phyloP scores from a whole-genome alignment of 495 filamentous ascomycete species.

The Neurospora tetrasperma region DNA sequence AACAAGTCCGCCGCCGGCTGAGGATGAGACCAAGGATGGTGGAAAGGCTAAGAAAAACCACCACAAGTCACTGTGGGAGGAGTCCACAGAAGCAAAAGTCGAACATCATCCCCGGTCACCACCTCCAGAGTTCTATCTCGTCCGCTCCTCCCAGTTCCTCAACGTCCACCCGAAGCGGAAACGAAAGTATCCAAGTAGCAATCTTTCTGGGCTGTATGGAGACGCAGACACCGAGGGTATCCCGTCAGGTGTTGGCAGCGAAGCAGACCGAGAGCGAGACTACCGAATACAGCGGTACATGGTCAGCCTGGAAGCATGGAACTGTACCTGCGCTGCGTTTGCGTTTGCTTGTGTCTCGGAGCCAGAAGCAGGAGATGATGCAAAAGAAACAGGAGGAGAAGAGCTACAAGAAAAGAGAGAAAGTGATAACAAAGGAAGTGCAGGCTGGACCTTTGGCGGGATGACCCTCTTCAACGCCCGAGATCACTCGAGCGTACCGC shows the following conservation, averaged over 20 bases:
- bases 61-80: too few species aligned
- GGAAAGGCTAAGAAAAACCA: too few species aligned
- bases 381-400: background rate
- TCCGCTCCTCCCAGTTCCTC: slow-evolving; percentile 25
- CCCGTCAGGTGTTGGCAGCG: background rate
- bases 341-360: slow-evolving; percentile 55
- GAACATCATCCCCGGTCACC: too few species aligned
- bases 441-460: slow-evolving; percentile 30
- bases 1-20: too few species aligned
- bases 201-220: slow-evolving; percentile 3
- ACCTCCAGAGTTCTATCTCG: slow-evolving; percentile 20
- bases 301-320: slow-evolving; percentile 70
- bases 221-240: slow-evolving; percentile 10
- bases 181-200: slow-evolving; percentile 6
- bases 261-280: background rate
- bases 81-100: too few species aligned
- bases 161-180: slow-evolving; percentile 10
- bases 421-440: background rate
- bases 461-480: slow-evolving; percentile 21
- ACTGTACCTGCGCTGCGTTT: slow-evolving; percentile 80
- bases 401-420: background rate
- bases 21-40: too few species aligned
- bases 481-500: slow-evolving; percentile 20
- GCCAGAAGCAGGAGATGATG: background rate
- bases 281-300: slow-evolving; percentile 41